Percentiles rank a stretch among this genome's conserved stretches.
Conservation (phyloP, 1,284 basidiomycete species). For the Moesziomyces antarcticus region DNA sequence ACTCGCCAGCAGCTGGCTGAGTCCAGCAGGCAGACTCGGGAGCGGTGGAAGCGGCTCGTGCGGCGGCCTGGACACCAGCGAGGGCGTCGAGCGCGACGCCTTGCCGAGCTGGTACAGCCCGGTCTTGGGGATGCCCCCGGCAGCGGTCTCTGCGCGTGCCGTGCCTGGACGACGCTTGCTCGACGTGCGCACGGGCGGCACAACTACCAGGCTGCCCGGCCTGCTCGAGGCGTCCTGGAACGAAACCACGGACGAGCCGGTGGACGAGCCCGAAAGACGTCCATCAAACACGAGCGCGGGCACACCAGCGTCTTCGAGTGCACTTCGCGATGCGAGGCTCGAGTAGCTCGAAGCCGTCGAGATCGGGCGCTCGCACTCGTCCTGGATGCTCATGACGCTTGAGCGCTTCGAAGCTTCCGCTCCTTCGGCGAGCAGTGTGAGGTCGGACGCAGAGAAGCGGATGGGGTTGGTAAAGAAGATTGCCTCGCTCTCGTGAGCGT, state of each 20-base stretch:
- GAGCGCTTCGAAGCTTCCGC: slow-evolving; percentile 14
- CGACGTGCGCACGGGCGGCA: not conserved
- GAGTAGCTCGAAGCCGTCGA: slow-evolving; percentile 15
- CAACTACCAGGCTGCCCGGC: slow-evolving; percentile 19
- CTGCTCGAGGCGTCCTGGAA: slow-evolving; percentile 17
- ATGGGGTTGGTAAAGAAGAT: slow-evolving; percentile 11
- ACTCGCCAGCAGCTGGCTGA: slow-evolving; percentile 4
- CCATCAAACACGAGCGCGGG: slow-evolving; percentile 30
- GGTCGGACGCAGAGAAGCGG: slow-evolving; percentile 32
- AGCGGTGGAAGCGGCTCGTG: slow-evolving; percentile 26
- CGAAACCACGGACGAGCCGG: slow-evolving; percentile 7
- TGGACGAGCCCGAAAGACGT: slow-evolving; percentile 19
- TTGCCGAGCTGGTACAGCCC: slow-evolving; percentile 13
- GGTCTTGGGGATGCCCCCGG: not conserved
- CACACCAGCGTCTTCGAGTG: slow-evolving; percentile 1
- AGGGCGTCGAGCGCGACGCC: slow-evolving; percentile 18
- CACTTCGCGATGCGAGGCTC: slow-evolving; percentile 8
- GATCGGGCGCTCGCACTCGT: slow-evolving; percentile 8
- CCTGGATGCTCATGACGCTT: slow-evolving; percentile 1
- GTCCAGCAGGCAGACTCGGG: slow-evolving; percentile 15
- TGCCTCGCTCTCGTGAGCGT: slow-evolving; percentile 10
- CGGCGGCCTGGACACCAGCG: slow-evolving; percentile 19
- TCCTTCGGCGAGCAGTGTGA: slow-evolving; percentile 12
- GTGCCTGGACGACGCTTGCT: slow-evolving; percentile 14
- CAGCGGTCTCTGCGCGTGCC: not conserved